Evolutionary conservation across 495 filamentous ascomycete species (phyloP), one percentile per base, ranked within the genome.

Genomic region (Penicillium cinerascens): DNA sequence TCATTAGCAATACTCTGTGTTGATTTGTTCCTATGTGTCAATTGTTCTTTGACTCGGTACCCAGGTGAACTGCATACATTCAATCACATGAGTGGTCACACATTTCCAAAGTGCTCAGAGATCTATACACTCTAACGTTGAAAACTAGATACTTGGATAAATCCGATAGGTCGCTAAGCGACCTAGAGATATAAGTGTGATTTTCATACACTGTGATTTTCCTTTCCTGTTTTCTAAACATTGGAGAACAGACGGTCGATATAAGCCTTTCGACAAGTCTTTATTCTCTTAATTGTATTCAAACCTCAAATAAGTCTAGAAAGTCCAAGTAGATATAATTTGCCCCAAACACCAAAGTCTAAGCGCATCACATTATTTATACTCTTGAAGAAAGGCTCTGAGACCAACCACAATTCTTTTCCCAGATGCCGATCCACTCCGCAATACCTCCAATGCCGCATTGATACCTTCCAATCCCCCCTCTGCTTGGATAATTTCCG

Each of bases 381-480:
- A 29, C 4, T 29, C 7, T 29, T 13, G 8, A 33, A 49, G 27
- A 16, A 13, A 36, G 45, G 52, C 46, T 9, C 55, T 59, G 25
- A 75, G 55, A 42, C 71, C 68, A n/a, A 86, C 77, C 20, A 85
- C 82, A 55, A 84, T 70, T 44, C 81, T 74, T 51, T 83, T 83
- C 6, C 82, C 82, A 47, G 77, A 79, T 33, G 78, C 76, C 23
- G 74, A 70, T 4, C 84, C 83, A 60, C 71, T 71, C 37, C 82
- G 69, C 59, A 87, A 68, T 42, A 70, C 65, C 52, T 87, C 81
- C 46, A 88, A 61, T 3, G 80, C 83, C 23, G 66, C 75, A 68
- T 88, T 87, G 7, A 88, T 76, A 8, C 81, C 80, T 11, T 68
- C 76, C 17, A 88, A 49, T 5, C 84, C 85, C 2, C 81, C 79